Base-by-base conservation (phyloP, 495 filamentous ascomycete species). In the Penicillium simplicissimum region DNA sequence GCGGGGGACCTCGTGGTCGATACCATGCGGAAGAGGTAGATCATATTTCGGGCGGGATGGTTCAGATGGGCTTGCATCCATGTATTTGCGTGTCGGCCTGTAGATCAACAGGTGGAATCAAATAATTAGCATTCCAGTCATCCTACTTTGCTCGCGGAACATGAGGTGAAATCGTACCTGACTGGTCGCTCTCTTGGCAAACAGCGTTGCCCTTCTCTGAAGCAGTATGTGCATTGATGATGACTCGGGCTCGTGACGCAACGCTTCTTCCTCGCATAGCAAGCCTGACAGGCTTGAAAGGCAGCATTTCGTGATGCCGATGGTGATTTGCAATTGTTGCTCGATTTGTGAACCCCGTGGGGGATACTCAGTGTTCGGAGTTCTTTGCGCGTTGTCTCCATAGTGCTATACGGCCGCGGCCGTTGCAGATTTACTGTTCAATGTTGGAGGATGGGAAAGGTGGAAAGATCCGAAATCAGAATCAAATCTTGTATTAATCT, bases 241-340 rank as follows among this genome's bases (percentile, higher is more conserved):
- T 58, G 52, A 19, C 49, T 54, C 6, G 62, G 58, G 4, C 36
- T 45, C 8, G 37, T 45, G 0, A 65, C 55, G 8, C 65, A 67
- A 17, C 65, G 54, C 62, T 67, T 67, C 40, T 67, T 67, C 8
- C 65, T 62, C 10, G 37, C 23, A 38, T 67, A 58, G 35, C 65
- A 67, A 4, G 62, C 65, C 25, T 62, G 47, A 47, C 60, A 62
- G 8, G 51, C 51, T 37, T 53, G 51, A 14, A 53, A 53, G 2
- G 51, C 19, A 7, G 51, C 51, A 37, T 53, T 53, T 9, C 34
- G 10, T n/a, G 51, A 53, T n/a, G n/a, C n/a, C n/a, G n/a, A n/a
- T 1, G 28, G 34, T 1, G 51, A 34, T 13, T 15, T n/a, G 23
- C 25, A 49, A 49, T 25, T 8, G 45, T 15, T 49, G 45, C 11